Base-by-base conservation (phyloP, 1,284 basidiomycete genomes). In the Meripilus lineatus region DNA sequence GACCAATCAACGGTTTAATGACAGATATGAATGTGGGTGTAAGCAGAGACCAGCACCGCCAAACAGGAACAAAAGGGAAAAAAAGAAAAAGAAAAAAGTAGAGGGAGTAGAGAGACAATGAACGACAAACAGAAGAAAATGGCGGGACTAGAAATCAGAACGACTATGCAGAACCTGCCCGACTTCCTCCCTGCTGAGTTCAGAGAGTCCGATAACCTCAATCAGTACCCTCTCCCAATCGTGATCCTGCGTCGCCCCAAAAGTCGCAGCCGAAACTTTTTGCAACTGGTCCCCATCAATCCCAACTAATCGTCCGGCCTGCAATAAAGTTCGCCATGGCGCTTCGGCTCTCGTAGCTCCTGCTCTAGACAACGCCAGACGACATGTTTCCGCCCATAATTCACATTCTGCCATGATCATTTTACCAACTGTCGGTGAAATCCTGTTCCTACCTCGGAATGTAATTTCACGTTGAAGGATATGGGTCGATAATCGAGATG, bases 391-490 rank as follows among this genome's bases (percentile, higher is more conserved):
- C 1, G 81, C 73, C 89, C 89, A 93, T 15, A 91, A 69, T 51
- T 82, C 77, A 48, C 83, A 79, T 61, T 93, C 89, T 0, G 75
- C 72, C 23, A 70, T 69, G 17, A 92, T 72, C 10, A 65, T 62
- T 54, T 69, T 74, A 38, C 75, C 83, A 45, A 80, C 81, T 26
- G 58, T 59, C 17, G 68, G 62, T 42, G 71, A 71, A 44, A 90
- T 74, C 45, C 70, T 70, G 5, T 68, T 68, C 48, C 79, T 77
- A 0, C 89, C 85, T 34, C 88, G 80, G 57, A 85, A 90, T 23
- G 86, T 64, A 28, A 94, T 80, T 48, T 84, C 80, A n/a, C 89
- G 81, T 54, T 92, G 88, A 4, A 87, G 62, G 42, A 94, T 83
- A 57, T 92, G 83, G 43, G 82, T 77, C 1, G 81, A 71, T 7